Evolutionary conservation across 495 filamentous ascomycete genomes (phyloP), one percentile per base, ranked within the genome.

Genomic region (Apiosordaria backusii): DNA sequence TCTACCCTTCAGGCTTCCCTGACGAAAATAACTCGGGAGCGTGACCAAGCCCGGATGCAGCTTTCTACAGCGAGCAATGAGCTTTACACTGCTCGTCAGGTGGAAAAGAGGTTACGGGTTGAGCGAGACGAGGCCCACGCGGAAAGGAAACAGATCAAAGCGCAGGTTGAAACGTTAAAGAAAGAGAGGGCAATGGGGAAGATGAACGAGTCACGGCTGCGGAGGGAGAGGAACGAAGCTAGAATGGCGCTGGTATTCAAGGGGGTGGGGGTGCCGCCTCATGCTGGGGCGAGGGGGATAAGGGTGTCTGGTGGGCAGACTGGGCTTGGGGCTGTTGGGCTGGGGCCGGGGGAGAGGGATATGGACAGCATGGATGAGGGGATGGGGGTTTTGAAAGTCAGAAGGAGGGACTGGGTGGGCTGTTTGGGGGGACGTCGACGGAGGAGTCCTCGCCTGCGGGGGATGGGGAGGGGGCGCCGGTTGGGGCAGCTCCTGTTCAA

Each of bases 161-260:
- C 15, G 4, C 70, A 71, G 58, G 68, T 68, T 0, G 57, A 52
- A 16, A 70, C 68, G 18, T 45, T 74, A 1, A 40, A 50, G 4
- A 60, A 57, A 24, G 68, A 72, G 59, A 27, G 70, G 10, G 62
- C 58, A 0, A 59, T 52, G 53, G 59, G 18, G 1, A 58, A 60
- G 27, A 10, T 35, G 61, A 65, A 61, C 1, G 72, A 75, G 65
- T 6, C 13, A 1, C 9, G 74, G 54, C 22, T 75, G 57, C 23
- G 74, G n/a, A 45, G 66, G 65, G 72, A 75, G 65, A n/a, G 74
- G 64, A 71, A 75, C 22, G 68, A 72, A 52, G 69, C 66, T 0
- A 21, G 71, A 45, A 4, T 70, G 59, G 65, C 63, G 45, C 4
- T 68, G 52, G 26, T 61, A 0, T 2, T 67, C 1, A 62, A 50